These are phyloP conservation scores for Vickermania spadyakhi DNA, from an alignment of 208 protist species.

Conservation along the genomic window DNA sequence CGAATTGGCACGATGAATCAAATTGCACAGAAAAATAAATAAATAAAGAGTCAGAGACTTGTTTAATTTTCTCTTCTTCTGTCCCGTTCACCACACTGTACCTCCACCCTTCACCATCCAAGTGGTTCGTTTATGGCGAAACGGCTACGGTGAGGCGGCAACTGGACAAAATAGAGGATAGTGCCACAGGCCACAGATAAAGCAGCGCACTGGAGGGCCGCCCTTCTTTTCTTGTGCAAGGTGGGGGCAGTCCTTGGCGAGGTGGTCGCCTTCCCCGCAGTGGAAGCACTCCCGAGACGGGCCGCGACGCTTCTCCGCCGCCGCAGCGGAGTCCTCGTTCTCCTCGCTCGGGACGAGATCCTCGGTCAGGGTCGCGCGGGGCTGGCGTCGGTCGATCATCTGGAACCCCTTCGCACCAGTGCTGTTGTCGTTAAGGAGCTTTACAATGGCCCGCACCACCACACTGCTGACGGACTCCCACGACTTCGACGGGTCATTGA, in stretches of 20 bases:
- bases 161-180: constrained; percentile 67
- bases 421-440: constrained; percentile 62
- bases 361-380: constrained; percentile 40
- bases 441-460: constrained; percentile 76
- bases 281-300: constrained; percentile 30
- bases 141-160: too few relatives aligned
- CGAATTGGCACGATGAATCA: neutral
- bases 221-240: constrained; percentile 28
- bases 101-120: too few relatives aligned
- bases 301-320: neutral
- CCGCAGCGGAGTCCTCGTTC: constrained; percentile 1
- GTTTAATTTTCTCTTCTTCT: neutral
- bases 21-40: neutral
- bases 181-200: constrained; percentile 86
- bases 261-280: constrained; percentile 69
- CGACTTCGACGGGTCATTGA: constrained; percentile 70
- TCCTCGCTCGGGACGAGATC: constrained; percentile 16
- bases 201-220: constrained; percentile 69
- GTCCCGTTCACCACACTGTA: constrained; percentile 12
- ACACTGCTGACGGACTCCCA: constrained; percentile 79
- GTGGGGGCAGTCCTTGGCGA: constrained; percentile 70
- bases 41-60: neutral
- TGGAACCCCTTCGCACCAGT: constrained; percentile 21
- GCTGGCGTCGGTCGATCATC: constrained; percentile 62
- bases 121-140: too few relatives aligned